Conservation (phyloP, 2,329 filamentous ascomycete genomes). For the Mycosphaerella sp. region DNA sequence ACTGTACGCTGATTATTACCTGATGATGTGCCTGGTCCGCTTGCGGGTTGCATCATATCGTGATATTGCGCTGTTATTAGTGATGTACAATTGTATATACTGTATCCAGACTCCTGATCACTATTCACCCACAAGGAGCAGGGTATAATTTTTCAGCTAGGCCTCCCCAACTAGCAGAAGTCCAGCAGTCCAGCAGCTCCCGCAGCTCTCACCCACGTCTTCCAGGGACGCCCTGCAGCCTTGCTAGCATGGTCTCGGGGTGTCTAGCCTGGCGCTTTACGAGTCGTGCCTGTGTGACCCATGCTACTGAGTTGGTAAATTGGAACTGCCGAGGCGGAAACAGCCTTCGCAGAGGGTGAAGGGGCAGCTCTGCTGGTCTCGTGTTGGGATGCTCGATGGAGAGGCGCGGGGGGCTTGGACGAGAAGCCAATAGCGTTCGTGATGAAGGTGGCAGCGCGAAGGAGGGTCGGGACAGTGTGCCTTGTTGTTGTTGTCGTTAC, state of each 20-base stretch:
- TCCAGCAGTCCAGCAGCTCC: too few relatives aligned
- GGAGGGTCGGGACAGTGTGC: background rate
- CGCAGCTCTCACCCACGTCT: background rate
- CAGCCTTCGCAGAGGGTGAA: background rate
- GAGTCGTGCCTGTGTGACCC: background rate
- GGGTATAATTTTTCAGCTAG: background rate
- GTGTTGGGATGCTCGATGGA: background rate
- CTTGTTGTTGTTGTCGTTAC: background rate
- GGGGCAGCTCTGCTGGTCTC: too few relatives aligned
- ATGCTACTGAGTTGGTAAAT: background rate
- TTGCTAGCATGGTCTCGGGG: background rate
- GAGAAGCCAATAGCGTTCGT: background rate
- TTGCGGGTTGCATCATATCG: background rate
- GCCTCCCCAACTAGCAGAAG: background rate
- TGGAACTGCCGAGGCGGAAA: conserved; percentile 8
- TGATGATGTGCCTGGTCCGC: background rate
- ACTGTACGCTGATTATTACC: background rate
- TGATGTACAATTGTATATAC: background rate
- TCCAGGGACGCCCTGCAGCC: background rate
- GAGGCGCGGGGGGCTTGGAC: background rate
- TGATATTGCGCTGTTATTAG: background rate
- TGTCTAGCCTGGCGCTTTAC: conserved; percentile 1
- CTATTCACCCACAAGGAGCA: background rate
- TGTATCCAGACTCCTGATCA: background rate
- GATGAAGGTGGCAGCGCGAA: background rate